Evolutionary conservation across 331 rosid genomes (phyloP).

Genomic region (Telfairia occidentalis): DNA sequence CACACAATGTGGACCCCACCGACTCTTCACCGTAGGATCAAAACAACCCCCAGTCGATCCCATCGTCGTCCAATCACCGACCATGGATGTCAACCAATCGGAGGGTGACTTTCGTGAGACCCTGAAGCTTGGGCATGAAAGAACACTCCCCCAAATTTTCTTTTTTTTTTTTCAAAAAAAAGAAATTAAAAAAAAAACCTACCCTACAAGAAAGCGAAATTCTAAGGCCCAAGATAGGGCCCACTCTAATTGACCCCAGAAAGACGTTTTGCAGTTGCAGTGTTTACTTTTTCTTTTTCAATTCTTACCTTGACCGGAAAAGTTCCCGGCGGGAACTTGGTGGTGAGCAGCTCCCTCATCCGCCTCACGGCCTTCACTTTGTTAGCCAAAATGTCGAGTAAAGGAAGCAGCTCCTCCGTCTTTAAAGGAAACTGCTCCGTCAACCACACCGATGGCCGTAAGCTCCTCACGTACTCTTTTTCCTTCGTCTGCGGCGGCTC

Average conservation of each 20-base stretch:
- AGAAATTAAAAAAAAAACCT: background rate
- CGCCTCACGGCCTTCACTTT: constrained; percentile 86
- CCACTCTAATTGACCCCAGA: constrained; percentile 9
- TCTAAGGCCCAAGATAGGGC: background rate
- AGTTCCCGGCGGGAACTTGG: constrained; percentile 84
- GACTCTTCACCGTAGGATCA: background rate
- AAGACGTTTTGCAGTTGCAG: constrained; percentile 1
- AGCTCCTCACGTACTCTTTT: constrained; percentile 64
- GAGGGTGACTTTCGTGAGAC: constrained; percentile 1
- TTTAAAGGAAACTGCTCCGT: constrained; percentile 91
- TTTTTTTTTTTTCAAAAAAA: too few species aligned
- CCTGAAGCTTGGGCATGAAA: constrained; percentile 19
- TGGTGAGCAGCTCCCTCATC: constrained; percentile 82
- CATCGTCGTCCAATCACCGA: constrained; percentile 20
- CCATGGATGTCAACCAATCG: constrained; percentile 8
- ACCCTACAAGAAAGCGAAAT: background rate
- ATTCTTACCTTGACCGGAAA: constrained; percentile 85
- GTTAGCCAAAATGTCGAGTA: constrained; percentile 75
- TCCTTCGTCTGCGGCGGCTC: constrained; percentile 51
- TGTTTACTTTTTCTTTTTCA: background rate
- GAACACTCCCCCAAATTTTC: constrained; percentile 10
- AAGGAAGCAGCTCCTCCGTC: constrained; percentile 79
- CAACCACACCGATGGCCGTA: constrained; percentile 85
- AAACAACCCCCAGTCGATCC: background rate
- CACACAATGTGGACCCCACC: background rate